Conservation (phyloP, 2,329 filamentous ascomycete species). For the Aspergillus awamori region DNA sequence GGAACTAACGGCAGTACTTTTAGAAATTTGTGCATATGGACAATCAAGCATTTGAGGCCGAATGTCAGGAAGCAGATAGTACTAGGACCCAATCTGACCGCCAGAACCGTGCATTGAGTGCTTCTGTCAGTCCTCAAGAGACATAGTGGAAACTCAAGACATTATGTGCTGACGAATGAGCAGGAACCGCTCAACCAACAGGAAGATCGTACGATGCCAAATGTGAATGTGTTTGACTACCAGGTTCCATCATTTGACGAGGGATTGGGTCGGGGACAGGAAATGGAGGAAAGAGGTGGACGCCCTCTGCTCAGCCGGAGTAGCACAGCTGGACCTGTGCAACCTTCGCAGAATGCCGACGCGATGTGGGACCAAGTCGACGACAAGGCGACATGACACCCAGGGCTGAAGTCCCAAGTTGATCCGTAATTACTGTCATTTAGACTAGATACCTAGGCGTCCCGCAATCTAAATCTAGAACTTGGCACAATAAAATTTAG, state of each 20-base stretch:
- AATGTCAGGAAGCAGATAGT: slow-evolving; percentile 33
- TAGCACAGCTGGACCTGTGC: slow-evolving; percentile 14
- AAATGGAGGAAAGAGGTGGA: slow-evolving; percentile 45
- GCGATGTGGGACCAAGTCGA: slow-evolving; percentile 7
- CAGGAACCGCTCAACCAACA: slow-evolving; percentile 10
- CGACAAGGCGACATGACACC: slow-evolving; percentile 4
- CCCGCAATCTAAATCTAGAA: not conserved
- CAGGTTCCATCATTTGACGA: slow-evolving; percentile 43
- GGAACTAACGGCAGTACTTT: slow-evolving; percentile 19
- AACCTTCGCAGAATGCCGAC: slow-evolving; percentile 12
- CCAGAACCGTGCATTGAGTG: slow-evolving; percentile 1
- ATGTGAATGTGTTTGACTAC: slow-evolving; percentile 45
- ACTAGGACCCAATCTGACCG: slow-evolving; percentile 12
- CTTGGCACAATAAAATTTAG: not conserved
- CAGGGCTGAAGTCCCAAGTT: not conserved
- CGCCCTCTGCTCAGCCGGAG: slow-evolving; percentile 27
- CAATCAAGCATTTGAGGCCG: slow-evolving; percentile 46
- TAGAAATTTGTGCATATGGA: slow-evolving; percentile 55
- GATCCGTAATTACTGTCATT: not conserved
- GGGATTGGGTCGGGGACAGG: slow-evolving; percentile 31
- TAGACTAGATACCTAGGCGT: not conserved
- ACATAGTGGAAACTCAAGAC: not conserved
- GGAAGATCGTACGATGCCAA: not conserved
- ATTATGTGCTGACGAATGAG: slow-evolving; percentile 4
- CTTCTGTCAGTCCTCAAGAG: not conserved